Evolutionary conservation across 2,329 filamentous ascomycete genomes (phyloP).

Genomic region (Xylaria sp.): DNA sequence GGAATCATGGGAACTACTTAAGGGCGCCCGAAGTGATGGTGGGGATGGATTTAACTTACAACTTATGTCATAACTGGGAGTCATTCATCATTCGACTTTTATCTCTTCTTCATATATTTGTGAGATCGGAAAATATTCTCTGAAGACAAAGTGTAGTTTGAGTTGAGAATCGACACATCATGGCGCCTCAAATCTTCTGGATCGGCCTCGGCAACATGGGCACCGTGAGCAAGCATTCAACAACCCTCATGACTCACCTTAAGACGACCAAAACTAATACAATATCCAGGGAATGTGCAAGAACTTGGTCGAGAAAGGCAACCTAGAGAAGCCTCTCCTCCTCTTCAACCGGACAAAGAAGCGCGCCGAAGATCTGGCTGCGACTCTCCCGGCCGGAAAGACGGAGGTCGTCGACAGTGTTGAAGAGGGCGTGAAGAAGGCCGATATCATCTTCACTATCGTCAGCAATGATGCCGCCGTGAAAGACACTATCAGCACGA

Average conservation of each 20-base stretch:
- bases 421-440: constrained; percentile 57
- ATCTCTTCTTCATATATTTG: too few relatives aligned
- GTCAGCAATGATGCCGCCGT: constrained; percentile 74
- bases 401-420: constrained; percentile 60
- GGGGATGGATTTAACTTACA: too few relatives aligned
- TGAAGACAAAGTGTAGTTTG: too few relatives aligned
- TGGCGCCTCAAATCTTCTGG: constrained; percentile 64
- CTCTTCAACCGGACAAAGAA: constrained; percentile 74
- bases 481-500: constrained; percentile 52
- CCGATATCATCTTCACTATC: constrained; percentile 79
- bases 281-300: constrained; percentile 68
- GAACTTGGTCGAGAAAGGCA: constrained; percentile 75
- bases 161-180: constrained; percentile 25
- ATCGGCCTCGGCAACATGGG: constrained; percentile 88
- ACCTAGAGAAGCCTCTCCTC: constrained; percentile 64
- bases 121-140: too few relatives aligned
- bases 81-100: too few relatives aligned
- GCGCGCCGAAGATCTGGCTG: constrained; percentile 58
- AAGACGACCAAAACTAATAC: constrained; percentile 15
- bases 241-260: neutral
- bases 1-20: too few relatives aligned
- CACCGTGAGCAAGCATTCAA: constrained; percentile 46
- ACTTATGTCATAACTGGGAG: too few relatives aligned
- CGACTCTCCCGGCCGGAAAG: constrained; percentile 55
- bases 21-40: too few relatives aligned